A percentile compares a stretch with the other conserved stretches of the same genome.
Conservation (phyloP, 768 basidiomycete species). For the Phlebiopsis flavidoalba region DNA sequence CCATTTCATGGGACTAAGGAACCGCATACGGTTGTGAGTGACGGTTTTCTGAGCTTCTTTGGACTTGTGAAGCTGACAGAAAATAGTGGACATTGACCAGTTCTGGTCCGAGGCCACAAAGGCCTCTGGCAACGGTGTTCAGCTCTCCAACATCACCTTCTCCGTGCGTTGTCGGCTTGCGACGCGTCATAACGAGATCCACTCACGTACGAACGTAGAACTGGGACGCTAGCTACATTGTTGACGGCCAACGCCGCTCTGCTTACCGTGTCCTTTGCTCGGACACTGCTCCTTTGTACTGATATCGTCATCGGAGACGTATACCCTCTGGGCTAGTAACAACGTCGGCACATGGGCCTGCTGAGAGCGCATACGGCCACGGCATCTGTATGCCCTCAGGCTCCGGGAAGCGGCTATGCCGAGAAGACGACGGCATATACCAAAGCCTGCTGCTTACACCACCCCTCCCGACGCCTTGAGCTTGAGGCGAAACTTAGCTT, state of each 20-base stretch:
- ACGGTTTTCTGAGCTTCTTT: background rate
- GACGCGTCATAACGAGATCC: background rate
- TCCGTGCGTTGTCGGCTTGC: slow-evolving; percentile 8
- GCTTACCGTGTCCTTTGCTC: slow-evolving; percentile 24
- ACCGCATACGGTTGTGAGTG: slow-evolving; percentile 21
- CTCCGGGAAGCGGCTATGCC: slow-evolving; percentile 19
- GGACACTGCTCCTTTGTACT: slow-evolving; percentile 22
- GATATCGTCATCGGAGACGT: slow-evolving; percentile 24
- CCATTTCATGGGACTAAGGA: slow-evolving; percentile 22
- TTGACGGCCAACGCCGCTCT: slow-evolving; percentile 21
- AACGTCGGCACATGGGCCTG: slow-evolving; percentile 23
- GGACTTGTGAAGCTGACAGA: background rate
- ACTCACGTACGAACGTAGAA: slow-evolving; percentile 10
- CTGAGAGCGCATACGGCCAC: slow-evolving; percentile 24
- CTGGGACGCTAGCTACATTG: slow-evolving; percentile 25
- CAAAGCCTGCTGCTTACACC: slow-evolving; percentile 23
- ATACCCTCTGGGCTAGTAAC: slow-evolving; percentile 25
- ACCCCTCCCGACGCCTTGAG: slow-evolving; percentile 25
- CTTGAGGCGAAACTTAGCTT: slow-evolving; percentile 19
- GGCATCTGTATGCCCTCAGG: slow-evolving; percentile 22
- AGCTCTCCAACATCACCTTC: slow-evolving; percentile 25
- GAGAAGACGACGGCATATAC: slow-evolving; percentile 17
- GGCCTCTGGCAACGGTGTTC: slow-evolving; percentile 21
- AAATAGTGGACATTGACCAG: slow-evolving; percentile 19
- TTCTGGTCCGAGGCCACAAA: slow-evolving; percentile 23